Conservation (phyloP, 2,329 filamentous ascomycete species). For the Colletotrichum sp. region DNA sequence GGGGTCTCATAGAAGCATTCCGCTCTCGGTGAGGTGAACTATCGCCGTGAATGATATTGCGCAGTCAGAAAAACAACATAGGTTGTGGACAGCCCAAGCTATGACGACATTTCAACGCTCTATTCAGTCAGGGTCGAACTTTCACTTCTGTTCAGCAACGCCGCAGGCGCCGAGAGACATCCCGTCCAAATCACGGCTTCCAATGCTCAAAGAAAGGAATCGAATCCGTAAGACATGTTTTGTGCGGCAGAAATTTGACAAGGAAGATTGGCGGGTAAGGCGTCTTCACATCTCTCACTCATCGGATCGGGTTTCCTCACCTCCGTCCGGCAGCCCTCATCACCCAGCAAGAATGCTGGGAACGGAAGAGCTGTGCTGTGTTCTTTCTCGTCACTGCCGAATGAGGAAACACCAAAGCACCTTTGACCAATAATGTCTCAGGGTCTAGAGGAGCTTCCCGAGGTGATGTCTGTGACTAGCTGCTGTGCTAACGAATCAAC, state of each 20-base stretch:
- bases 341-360: not conserved
- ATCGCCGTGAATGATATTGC: not conserved
- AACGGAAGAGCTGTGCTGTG: not conserved
- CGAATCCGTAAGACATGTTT: not conserved
- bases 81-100: not conserved
- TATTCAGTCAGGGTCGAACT: not conserved
- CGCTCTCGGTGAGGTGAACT: not conserved
- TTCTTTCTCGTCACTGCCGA: not conserved
- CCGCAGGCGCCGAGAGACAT: not conserved
- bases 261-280: not conserved
- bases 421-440: not conserved
- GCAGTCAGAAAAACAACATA: not conserved
- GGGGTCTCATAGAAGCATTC: not conserved
- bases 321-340: not conserved
- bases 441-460: not conserved
- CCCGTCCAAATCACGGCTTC: not conserved
- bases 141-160: not conserved
- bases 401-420: not conserved
- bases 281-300: not conserved
- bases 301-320: not conserved
- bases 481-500: not conserved
- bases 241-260: not conserved
- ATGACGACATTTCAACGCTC: not conserved
- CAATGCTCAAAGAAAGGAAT: not conserved
- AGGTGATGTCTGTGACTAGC: not conserved